phyloP scores from a whole-genome alignment of 176 grass and related monocot genomes.

The Oryza glumipatula region DNA sequence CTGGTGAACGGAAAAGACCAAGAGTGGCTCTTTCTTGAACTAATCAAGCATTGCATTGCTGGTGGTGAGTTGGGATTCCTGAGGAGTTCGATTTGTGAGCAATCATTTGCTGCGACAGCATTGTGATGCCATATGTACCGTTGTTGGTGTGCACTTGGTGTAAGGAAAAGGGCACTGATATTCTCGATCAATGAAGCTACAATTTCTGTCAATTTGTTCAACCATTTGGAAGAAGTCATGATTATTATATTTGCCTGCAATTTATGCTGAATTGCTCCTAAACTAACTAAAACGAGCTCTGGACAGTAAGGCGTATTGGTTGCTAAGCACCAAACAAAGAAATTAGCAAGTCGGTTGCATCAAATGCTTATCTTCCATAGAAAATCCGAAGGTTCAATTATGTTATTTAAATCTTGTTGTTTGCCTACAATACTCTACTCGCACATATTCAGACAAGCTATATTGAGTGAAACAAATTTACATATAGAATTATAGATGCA shows the following conservation, averaged over 20 bases:
- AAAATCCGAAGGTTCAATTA: neutral
- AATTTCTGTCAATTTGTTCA: neutral
- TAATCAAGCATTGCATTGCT: neutral
- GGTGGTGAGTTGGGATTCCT: slow-evolving; percentile 2
- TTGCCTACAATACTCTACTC: slow-evolving; percentile 30
- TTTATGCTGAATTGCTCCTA: neutral
- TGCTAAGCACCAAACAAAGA: no score
- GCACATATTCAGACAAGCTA: slow-evolving; percentile 14
- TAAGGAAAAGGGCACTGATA: neutral
- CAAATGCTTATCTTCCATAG: neutral
- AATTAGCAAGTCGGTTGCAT: neutral
- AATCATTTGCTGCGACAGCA: slow-evolving; percentile 1
- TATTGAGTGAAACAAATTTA: slow-evolving; percentile 44
- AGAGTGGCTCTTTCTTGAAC: neutral
- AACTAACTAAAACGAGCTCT: neutral
- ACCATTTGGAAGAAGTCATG: neutral
- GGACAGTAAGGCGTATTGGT: no score
- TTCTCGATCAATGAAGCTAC: slow-evolving; percentile 27
- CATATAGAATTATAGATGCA: slow-evolving; percentile 38
- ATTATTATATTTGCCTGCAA: neutral
- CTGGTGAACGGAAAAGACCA: neutral
- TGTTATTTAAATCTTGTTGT: neutral
- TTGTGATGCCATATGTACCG: slow-evolving; percentile 10
- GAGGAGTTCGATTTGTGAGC: neutral
- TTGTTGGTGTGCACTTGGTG: neutral